These are phyloP conservation scores for Neurospora sp. DNA, from an alignment of 495 filamentous ascomycete genomes.

Conservation along the genomic window DNA sequence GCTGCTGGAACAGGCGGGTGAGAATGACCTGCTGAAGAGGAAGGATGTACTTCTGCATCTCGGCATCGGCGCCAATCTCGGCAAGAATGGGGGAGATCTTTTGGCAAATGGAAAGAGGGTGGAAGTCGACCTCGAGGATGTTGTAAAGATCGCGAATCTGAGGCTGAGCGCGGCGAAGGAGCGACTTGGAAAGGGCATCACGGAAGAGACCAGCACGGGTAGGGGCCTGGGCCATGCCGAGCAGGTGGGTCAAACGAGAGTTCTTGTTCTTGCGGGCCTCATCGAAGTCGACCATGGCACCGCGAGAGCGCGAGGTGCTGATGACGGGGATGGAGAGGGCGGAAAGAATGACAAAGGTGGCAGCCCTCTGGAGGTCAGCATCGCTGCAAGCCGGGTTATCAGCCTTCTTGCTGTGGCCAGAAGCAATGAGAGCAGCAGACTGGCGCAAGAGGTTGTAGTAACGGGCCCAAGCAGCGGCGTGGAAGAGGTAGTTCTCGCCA, in stretches of 20 bases:
- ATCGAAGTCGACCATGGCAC: constrained; percentile 91
- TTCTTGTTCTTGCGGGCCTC: constrained; percentile 99
- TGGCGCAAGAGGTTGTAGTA: constrained; percentile 95
- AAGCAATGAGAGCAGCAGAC: constrained; percentile 72
- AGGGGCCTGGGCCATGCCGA: constrained; percentile 83
- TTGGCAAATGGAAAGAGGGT: constrained; percentile 95
- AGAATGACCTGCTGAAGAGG: constrained; percentile 97
- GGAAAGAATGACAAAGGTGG: constrained; percentile 92
- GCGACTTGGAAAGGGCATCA: constrained; percentile 87
- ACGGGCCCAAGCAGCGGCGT: constrained; percentile 91
- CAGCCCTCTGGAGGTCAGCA: constrained; percentile 71
- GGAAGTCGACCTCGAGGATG: constrained; percentile 98
- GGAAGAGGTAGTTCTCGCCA: constrained; percentile 98
- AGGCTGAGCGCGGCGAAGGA: constrained; percentile 79
- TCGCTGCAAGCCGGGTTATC: constrained; percentile 87
- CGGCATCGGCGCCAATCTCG: constrained; percentile 86
- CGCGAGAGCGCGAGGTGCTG: constrained; percentile 91
- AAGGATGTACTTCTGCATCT: constrained; percentile 92
- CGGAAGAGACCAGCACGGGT: constrained; percentile 88
- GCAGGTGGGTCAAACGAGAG: constrained; percentile 84
- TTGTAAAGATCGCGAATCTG: constrained; percentile 96
- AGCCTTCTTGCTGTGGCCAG: constrained; percentile 79
- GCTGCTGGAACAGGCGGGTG: constrained; percentile 94
- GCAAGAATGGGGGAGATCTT: constrained; percentile 95
- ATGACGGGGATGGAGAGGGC: constrained; percentile 96